Evolutionary conservation across 2,329 filamentous ascomycete species (phyloP), one percentile per base, ranked within the genome.

Genomic region (Verruconis gallopava): DNA sequence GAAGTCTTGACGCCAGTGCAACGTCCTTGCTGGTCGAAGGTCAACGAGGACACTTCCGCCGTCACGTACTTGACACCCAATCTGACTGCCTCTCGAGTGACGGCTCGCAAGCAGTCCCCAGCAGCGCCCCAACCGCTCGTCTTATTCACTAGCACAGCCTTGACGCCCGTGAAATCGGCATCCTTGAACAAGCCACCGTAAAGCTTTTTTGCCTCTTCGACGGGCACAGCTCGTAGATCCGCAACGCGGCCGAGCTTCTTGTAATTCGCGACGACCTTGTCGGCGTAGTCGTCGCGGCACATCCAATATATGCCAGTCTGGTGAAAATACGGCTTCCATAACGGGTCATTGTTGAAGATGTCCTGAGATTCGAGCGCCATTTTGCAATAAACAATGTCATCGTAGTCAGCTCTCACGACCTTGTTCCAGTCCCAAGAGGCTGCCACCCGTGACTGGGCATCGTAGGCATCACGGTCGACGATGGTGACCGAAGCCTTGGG

Each of bases 341-440:
- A 61, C 1, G 74, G 70, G 41, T 77, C 71, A 1, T 57, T 60
- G 42, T 67, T 66, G 66, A 77, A 84, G 1, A 73, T 58, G 40
- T 76, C 70, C 51, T 79, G 74, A 0, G 79, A 74, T 58, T 83
- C 77, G 20, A 81, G 66, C 0, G 72, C 79, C 15, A 84, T 65
- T 38, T 68, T 58, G 56, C 72, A 76, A 62, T 84, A 83, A 13
- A 75, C 57, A 1, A 72, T 60, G 50, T 79, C 74, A 43, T 72
- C 66, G 59, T 83, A 83, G 56, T 83, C 79, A 37, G 77, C 75
- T 44, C 79, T 75, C 13, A 83, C 68, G 20, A 81, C 76, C 57
- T 82, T 83, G 63, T 81, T 83, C 70, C 77, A 77, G 60, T 85
- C 79, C 65, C 75, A 79, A 0, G 79, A 82, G 0, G 79, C 79